Evolutionary conservation across 805 yeast genomes (phyloP), one percentile per base, ranked within the genome.

Genomic region (Candida palmyrensis): DNA sequence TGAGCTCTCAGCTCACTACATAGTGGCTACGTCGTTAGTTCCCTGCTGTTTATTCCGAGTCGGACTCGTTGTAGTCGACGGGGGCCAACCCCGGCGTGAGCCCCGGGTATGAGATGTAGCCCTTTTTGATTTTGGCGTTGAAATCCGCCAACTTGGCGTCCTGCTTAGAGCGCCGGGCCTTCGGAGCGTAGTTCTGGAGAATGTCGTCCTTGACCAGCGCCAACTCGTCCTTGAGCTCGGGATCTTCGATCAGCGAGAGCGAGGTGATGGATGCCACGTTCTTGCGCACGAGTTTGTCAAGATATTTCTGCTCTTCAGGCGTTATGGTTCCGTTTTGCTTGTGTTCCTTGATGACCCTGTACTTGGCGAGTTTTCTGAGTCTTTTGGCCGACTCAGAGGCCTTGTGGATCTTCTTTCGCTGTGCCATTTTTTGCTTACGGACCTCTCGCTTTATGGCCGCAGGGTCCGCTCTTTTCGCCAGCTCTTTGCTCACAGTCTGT

Each of bases 61-160:
- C 60, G 6, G 50, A 44, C 19, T 75, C 78, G 43, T 76, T 80
- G 27, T 74, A 63, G 22, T 78, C 89, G 16, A 84, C 88, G 20
- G 92, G 92, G 1, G 92, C 94, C 55, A 84, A 68, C 41, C 94
- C 94, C 1, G 92, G 94, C 0, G 94, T 84, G 35, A 84, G 65
- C 18, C 92, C 90, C 25, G 84, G 73, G 40, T 60, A 58, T 3
- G 73, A 55, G 41, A 70, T 55, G 23, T 51, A 45, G 14, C 76
- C 77, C 32, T 59, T 57, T 36, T 65, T 53, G 33, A 71, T 53
- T 47, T 67, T 69, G 19, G 59, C 53, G 30, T 63, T 55, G 39
- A 59, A 57, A 6, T 52, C 55, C 21, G 44, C 43, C 38, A 45
- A 33, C 25, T 34, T 27, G 18, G 49, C 66, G 61, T 7, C 55